Percentiles rank a stretch among this genome's conserved stretches.
These are phyloP conservation scores for Plasmodium gallinaceum DNA, from an alignment of 169 alveolate genomes.

Conservation along the genomic window DNA sequence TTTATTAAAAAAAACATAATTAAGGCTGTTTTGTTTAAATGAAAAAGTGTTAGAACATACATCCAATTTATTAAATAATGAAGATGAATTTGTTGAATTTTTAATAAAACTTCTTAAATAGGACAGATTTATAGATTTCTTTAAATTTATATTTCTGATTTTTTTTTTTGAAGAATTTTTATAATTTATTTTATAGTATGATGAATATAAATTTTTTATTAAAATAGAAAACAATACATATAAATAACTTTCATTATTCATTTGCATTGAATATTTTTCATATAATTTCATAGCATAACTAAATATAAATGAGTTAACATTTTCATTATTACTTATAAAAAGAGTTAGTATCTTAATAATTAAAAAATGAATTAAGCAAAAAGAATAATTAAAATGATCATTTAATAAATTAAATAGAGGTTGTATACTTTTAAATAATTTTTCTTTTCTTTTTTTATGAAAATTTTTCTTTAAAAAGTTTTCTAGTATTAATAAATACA, in stretches of 20 bases:
- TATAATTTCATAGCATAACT: slow-evolving; percentile 33
- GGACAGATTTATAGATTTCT: too few relatives aligned
- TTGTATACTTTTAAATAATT: slow-evolving; percentile 40
- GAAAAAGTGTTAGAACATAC: too few relatives aligned
- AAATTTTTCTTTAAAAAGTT: slow-evolving; percentile 17
- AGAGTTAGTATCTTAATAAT: slow-evolving; percentile 28
- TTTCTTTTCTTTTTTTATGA: slow-evolving; percentile 41
- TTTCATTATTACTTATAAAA: slow-evolving; percentile 35
- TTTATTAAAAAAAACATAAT: too few relatives aligned
- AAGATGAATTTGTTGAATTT: too few relatives aligned
- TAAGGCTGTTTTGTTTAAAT: too few relatives aligned
- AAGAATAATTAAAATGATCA: slow-evolving; percentile 10
- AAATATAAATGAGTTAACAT: slow-evolving; percentile 31
- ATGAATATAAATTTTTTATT: slow-evolving; percentile 27
- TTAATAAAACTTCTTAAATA: too few relatives aligned
- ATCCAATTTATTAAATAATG: too few relatives aligned
- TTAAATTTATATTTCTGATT: too few relatives aligned
- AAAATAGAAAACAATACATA: slow-evolving; percentile 26
- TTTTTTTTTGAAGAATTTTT: background rate
- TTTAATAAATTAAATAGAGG: slow-evolving; percentile 57
- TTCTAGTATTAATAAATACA: slow-evolving; percentile 37
- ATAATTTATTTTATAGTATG: slow-evolving; percentile 28
- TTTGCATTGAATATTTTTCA: slow-evolving; percentile 12
- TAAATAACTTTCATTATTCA: slow-evolving; percentile 19
- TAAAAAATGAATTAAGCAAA: slow-evolving; percentile 9